A percentile compares a stretch with the other conserved stretches of the same genome.
Evolutionary conservation across 2,329 filamentous ascomycete genomes (phyloP).

Genomic region (Colletotrichum sojae): DNA sequence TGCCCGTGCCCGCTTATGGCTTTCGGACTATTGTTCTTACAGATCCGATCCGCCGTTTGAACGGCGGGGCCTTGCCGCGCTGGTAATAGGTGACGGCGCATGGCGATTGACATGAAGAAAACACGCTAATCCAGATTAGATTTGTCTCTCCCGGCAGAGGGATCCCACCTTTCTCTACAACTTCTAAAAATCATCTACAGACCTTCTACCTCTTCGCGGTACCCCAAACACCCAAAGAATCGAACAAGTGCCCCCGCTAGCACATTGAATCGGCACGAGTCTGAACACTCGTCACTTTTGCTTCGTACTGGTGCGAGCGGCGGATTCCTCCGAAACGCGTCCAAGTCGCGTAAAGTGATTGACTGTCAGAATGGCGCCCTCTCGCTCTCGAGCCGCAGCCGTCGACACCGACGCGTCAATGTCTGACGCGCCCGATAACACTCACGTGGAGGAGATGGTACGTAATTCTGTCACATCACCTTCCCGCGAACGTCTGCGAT

Average conservation of each 20-base stretch:
- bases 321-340: slow-evolving; percentile 58
- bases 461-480: slow-evolving; percentile 38
- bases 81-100: neutral
- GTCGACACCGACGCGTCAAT: slow-evolving; percentile 75
- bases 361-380: slow-evolving; percentile 65
- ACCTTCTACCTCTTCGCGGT: slow-evolving; percentile 23
- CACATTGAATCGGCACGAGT: neutral
- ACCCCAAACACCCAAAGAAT: slow-evolving; percentile 18
- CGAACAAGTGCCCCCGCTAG: slow-evolving; percentile 13
- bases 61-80: neutral
- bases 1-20: neutral
- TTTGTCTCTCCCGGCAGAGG: slow-evolving; percentile 35
- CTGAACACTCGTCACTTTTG: slow-evolving; percentile 27
- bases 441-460: slow-evolving; percentile 66
- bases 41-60: neutral
- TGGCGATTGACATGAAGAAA: slow-evolving; percentile 33
- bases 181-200: slow-evolving; percentile 39
- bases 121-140: slow-evolving; percentile 39
- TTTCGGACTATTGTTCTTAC: slow-evolving; percentile 21
- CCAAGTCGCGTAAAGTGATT: slow-evolving; percentile 70
- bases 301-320: slow-evolving; percentile 14
- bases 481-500: neutral
- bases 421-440: slow-evolving; percentile 69
- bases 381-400: slow-evolving; percentile 66
- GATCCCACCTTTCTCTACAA: slow-evolving; percentile 41